phyloP scores from a whole-genome alignment of 179 eudicot genomes.

The Carnegiea gigantea region DNA sequence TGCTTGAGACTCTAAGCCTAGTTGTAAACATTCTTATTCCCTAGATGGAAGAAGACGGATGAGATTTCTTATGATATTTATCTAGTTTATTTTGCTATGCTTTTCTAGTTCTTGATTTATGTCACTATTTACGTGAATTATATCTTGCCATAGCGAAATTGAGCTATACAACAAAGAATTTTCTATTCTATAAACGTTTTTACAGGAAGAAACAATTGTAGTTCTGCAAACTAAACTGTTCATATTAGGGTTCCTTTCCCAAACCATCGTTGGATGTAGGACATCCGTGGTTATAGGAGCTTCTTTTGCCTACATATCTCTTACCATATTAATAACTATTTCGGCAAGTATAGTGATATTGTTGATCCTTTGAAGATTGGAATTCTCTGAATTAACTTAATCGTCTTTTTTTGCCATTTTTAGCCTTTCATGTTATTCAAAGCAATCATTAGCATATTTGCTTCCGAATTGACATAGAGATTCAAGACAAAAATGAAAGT shows the following conservation, averaged over 20 bases:
- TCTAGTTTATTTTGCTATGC: neutral
- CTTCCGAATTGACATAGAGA: conserved; percentile 35
- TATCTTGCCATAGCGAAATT: neutral
- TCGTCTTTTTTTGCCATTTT: neutral
- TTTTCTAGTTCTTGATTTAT: neutral
- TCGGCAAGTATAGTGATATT: conserved; percentile 45
- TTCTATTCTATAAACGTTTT: neutral
- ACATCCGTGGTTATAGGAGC: conserved; percentile 78
- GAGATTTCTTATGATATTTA: conserved; percentile 17
- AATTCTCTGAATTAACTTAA: neutral
- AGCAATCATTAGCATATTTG: neutral
- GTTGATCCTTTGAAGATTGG: conserved; percentile 58
- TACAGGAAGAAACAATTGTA: conserved; percentile 67
- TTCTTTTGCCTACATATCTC: conserved; percentile 67
- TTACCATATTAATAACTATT: conserved; percentile 39
- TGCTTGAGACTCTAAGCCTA: conserved; percentile 85
- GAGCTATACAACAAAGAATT: neutral
- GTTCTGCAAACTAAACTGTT: conserved; percentile 79
- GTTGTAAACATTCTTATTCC: conserved; percentile 75
- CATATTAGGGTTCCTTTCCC: conserved; percentile 68
- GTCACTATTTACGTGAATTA: neutral
- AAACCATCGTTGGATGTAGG: conserved; percentile 66
- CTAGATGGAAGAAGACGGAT: conserved; percentile 88
- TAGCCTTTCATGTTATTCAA: neutral
- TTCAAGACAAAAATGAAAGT: conserved; percentile 65